Percentiles rank a stretch among this genome's conserved stretches.
Conservation (phyloP, 2,329 filamentous ascomycete genomes). For the Hawksworthiomyces lignivorus region DNA sequence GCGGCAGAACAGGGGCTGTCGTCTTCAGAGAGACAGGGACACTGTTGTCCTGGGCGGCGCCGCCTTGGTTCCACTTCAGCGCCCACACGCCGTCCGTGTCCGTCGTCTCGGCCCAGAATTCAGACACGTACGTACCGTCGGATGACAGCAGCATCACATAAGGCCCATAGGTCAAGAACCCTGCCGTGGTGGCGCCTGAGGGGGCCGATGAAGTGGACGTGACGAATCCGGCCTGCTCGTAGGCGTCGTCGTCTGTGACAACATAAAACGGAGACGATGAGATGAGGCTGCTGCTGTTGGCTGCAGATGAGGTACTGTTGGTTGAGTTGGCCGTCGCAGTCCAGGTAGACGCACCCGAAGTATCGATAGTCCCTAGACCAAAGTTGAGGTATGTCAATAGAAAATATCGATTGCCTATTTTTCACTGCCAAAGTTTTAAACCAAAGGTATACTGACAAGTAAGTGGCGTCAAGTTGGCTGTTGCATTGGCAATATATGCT, state of each 20-base stretch:
- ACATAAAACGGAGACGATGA: slow-evolving; percentile 2
- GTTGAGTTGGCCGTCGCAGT: slow-evolving; percentile 4
- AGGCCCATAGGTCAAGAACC: slow-evolving; percentile 6
- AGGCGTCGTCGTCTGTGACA: neutral
- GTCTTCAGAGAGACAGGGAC: too few relatives aligned
- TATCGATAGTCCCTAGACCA: slow-evolving; percentile 10
- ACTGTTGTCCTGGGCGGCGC: slow-evolving; percentile 5
- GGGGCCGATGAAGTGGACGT: neutral
- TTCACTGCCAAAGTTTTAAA: too few relatives aligned
- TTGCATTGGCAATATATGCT: slow-evolving; percentile 1
- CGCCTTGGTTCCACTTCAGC: slow-evolving; percentile 12
- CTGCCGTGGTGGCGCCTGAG: neutral
- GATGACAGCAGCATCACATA: slow-evolving; percentile 4
- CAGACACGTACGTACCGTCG: neutral
- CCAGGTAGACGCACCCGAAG: slow-evolving; percentile 2
- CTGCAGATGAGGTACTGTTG: neutral
- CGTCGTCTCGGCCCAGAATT: slow-evolving; percentile 7
- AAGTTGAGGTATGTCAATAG: too few relatives aligned
- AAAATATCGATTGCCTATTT: too few relatives aligned
- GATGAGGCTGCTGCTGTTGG: neutral
- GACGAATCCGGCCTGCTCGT: slow-evolving; percentile 1
- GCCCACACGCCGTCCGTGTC: slow-evolving; percentile 6
- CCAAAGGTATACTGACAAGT: too few relatives aligned
- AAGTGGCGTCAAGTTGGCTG: slow-evolving; percentile 4
- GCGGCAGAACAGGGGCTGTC: too few relatives aligned